Percentiles rank a stretch among this genome's conserved stretches.
phyloP scores from a whole-genome alignment of 495 filamentous ascomycete species.

The Penicillium egyptiacum region DNA sequence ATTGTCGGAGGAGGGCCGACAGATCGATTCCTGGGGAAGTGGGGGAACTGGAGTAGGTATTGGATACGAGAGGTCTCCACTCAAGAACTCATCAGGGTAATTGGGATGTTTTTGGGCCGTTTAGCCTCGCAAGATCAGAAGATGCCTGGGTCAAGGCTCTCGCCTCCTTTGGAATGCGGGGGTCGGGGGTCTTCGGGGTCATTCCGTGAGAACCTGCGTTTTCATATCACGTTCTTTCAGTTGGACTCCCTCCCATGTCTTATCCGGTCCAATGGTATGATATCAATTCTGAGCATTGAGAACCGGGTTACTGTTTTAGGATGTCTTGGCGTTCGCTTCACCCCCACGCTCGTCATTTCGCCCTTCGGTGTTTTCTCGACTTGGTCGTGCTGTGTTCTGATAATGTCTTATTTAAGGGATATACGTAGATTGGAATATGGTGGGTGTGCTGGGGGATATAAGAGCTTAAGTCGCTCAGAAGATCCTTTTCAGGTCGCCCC shows the following conservation, averaged over 20 bases:
- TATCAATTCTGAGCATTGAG: background rate
- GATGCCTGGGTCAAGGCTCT: background rate
- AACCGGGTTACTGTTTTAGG: background rate
- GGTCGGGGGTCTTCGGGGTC: background rate
- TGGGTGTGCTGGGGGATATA: background rate
- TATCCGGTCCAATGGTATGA: background rate
- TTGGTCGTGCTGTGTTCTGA: background rate
- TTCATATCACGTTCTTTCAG: background rate
- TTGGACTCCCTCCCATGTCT: background rate
- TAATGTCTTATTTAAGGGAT: background rate
- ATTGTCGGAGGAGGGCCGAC: slow-evolving; percentile 37
- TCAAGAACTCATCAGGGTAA: background rate
- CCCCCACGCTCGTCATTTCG: background rate
- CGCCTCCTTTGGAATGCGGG: slow-evolving; percentile 7
- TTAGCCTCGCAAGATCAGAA: background rate
- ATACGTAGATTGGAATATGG: background rate
- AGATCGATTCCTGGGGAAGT: slow-evolving; percentile 17
- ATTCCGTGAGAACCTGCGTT: background rate
- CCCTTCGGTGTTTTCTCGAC: background rate
- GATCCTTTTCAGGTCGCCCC: too few relatives aligned
- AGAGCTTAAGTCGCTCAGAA: background rate
- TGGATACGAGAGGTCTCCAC: slow-evolving; percentile 2
- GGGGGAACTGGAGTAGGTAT: background rate
- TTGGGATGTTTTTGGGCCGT: background rate
- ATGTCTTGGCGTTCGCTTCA: slow-evolving; percentile 4